phyloP scores from a whole-genome alignment of 176 grass and related monocot genomes.

The Oryza glaberrima region DNA sequence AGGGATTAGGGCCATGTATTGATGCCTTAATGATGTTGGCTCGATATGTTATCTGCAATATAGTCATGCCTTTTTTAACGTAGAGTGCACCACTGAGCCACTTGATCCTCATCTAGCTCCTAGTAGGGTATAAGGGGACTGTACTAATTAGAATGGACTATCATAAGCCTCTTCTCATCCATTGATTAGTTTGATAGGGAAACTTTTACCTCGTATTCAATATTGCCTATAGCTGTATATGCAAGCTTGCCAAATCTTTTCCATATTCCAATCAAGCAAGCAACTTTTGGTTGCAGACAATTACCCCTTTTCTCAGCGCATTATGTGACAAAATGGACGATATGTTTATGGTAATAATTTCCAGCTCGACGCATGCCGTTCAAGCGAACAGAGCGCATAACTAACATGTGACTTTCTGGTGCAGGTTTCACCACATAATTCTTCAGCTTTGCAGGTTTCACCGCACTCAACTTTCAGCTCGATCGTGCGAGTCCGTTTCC shows the following conservation, averaged over 20 bases:
- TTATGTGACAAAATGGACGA: not conserved
- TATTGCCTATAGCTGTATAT: not conserved
- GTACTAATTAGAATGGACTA: not conserved
- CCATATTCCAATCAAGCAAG: not conserved
- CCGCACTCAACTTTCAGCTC: not conserved
- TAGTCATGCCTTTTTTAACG: not conserved
- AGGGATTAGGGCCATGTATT: not conserved
- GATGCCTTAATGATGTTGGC: not conserved
- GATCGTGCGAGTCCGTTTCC: not conserved
- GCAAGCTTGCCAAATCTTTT: not conserved
- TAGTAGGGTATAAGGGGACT: not conserved
- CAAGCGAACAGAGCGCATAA: not conserved
- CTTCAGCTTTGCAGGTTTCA: not conserved
- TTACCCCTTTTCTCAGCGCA: not conserved
- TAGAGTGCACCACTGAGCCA: not conserved
- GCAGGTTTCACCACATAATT: too few relatives aligned
- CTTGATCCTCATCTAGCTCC: not conserved
- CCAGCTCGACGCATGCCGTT: not conserved
- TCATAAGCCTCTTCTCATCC: not conserved
- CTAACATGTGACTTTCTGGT: not conserved
- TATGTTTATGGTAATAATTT: not conserved
- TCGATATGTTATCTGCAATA: not conserved
- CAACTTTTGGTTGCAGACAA: not conserved
- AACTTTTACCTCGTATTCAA: not conserved
- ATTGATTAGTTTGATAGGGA: not conserved